Base-by-base conservation (phyloP, 345 rosid species). In the Eucalyptus albens region DNA sequence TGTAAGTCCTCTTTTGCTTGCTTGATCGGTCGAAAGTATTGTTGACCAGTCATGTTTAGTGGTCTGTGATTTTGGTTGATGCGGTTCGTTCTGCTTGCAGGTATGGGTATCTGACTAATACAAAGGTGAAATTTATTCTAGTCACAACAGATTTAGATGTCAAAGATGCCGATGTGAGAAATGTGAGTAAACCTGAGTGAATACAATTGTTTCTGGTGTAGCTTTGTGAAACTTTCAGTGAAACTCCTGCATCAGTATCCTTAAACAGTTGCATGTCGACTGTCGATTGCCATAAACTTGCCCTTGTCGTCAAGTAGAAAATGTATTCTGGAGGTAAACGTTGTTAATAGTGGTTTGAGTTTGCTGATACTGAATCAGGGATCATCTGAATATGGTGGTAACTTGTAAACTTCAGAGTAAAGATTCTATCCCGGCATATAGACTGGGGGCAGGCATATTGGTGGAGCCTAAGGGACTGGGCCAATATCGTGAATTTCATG, bases 81-180 rank as follows among this genome's bases (percentile, higher is more conserved):
- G 86, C 37, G 22, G 21, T 86, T 86, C 26, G 40, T 40, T 67
- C 49, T 53, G 86, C 50, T 86, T 85, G 88, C 90, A 97, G 99
- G 89, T 97, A 97, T 88, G 98, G 98, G 88, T 97, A 96, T 92
- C 93, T 98, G 96, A 98, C 99, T 40, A 98, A 97, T 94, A 97
- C 99, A 53, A 96, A 97, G 93, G 99, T 97, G 88, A 98, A 98
- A 89, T 96, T 98, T 91, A 97, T 97, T 86, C 81, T 96, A 92
- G 99, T 98, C 90, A 96, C 97, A 1, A 96, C 97, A 10, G 98
- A 98, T 95, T 90, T 96, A 88, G 99, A 96, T 92, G 97, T 97
- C 83, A 94, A 93, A 93, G 99, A 98, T 90, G 97, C 96, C 1
- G 97, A 98, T 91, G 99, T 98, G 62, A 94, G 96, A 94, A 96